phyloP scores from a whole-genome alignment of 108 stramenopile genomes.

The Bacterosira constricta region DNA sequence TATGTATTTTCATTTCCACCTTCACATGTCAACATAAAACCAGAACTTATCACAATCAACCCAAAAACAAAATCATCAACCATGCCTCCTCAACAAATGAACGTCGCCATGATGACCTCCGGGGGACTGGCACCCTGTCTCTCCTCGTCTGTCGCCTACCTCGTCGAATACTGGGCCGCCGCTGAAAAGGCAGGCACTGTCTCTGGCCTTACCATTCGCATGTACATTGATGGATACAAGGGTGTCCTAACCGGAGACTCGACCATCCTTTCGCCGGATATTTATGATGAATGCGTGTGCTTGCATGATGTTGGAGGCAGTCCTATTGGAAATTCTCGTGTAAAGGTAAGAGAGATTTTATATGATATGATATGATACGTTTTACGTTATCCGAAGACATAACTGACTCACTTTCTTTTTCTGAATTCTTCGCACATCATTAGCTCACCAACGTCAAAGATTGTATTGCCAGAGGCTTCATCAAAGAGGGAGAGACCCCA shows the following conservation, averaged over 20 bases:
- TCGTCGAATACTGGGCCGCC: conserved; percentile 73
- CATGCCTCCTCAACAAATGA: conserved; percentile 57
- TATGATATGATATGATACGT: too few species aligned
- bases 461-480: conserved; percentile 82
- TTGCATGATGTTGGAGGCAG: conserved; percentile 84
- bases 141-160: conserved; percentile 71
- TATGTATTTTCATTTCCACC: too few species aligned
- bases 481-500: conserved; percentile 77
- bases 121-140: conserved; percentile 93
- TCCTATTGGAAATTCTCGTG: conserved; percentile 91
- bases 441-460: conserved; percentile 89
- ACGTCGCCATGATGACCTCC: conserved; percentile 92
- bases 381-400: too few species aligned
- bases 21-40: too few species aligned
- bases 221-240: conserved; percentile 90
- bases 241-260: conserved; percentile 85
- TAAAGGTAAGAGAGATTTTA: conserved; percentile 81
- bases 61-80: not conserved
- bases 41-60: not conserved
- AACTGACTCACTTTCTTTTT: not conserved
- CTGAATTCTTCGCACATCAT: not conserved
- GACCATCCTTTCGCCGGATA: conserved; percentile 64
- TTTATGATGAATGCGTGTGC: conserved; percentile 58
- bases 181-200: conserved; percentile 77
- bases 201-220: conserved; percentile 76